Base-by-base conservation (phyloP, 139 green algal genomes). In the Chlamydomonas sphaeroides region DNA sequence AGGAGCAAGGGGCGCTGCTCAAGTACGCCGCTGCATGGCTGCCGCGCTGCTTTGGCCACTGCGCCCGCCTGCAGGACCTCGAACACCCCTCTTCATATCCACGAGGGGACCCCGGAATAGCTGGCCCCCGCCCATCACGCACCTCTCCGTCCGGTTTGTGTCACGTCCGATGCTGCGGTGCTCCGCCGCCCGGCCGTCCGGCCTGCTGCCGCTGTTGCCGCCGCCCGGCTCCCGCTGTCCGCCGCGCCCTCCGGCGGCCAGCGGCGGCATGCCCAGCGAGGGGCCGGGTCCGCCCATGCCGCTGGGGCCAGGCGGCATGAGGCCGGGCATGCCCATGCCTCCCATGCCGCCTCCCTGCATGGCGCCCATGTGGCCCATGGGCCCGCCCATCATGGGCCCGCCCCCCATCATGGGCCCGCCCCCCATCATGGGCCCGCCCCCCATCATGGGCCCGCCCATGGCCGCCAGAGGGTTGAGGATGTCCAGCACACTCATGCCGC, bases 401-500 rank as follows among this genome's bases (percentile, higher is more conserved):
- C 70, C 41, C 18, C 3, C 51, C 5, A 56, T 56, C 5, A 79
- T 38, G 30, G 59, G 3, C 21, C 72, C 74, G 6, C 70, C 41
- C 18, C 3, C 51, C 5, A 56, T 56, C 5, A 79, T 38, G 30
- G 59, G 3, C 21, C 72, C 74, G 6, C 70, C 41, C 18, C 3
- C 51, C 5, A 56, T 56, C 5, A 79, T 38, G 30, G 59, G 38
- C 25, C 32, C 56, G 3, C 56, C 56, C 36, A 79, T 68, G 7
- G 56, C 53, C 53, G 21, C 53, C 53, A 62, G 53, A 18, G 15
- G 56, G 30, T 68, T 68, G 35, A 79, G 28, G 32, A 79, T 10
- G 53, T 79, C 72, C 72, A 79, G 39, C 5, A 79, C 72, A 30
- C 38, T 69, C 36, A 79, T 20, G 18, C 11, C 56, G 11, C 72